phyloP scores from a whole-genome alignment of 2,329 filamentous ascomycete genomes.

The Sarocladium brachiariae region DNA sequence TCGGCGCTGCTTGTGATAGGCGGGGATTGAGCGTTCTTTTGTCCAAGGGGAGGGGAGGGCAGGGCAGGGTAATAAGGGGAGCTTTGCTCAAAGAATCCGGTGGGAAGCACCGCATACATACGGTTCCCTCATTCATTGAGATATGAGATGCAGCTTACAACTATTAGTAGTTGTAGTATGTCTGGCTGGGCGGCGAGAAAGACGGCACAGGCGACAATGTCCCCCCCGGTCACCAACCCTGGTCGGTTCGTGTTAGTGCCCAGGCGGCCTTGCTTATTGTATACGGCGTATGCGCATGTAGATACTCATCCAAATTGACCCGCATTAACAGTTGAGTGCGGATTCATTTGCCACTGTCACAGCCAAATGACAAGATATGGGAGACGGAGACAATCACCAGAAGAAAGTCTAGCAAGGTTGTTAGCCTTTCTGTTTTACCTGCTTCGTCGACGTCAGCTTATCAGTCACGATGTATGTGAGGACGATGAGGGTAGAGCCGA shows the following conservation, averaged over 20 bases:
- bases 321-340: neutral
- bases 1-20: constrained; percentile 4
- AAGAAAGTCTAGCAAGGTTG: neutral
- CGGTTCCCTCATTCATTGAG: no score
- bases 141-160: no score
- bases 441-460: no score
- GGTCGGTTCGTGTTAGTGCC: constrained; percentile 5
- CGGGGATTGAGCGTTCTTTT: constrained; percentile 3
- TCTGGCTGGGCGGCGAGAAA: no score
- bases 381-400: neutral
- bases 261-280: neutral
- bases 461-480: no score
- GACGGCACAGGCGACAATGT: no score
- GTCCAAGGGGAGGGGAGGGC: neutral
- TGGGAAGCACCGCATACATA: no score
- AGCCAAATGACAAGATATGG: no score
- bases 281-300: neutral
- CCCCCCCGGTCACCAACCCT: neutral
- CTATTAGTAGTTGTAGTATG: neutral
- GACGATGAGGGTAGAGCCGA: no score
- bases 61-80: no score
- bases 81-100: no score
- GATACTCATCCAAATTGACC: neutral
- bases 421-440: no score
- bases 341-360: neutral